These are phyloP conservation scores for Xanthoconium separans DNA, from an alignment of 1,284 basidiomycete genomes.

Conservation along the genomic window DNA sequence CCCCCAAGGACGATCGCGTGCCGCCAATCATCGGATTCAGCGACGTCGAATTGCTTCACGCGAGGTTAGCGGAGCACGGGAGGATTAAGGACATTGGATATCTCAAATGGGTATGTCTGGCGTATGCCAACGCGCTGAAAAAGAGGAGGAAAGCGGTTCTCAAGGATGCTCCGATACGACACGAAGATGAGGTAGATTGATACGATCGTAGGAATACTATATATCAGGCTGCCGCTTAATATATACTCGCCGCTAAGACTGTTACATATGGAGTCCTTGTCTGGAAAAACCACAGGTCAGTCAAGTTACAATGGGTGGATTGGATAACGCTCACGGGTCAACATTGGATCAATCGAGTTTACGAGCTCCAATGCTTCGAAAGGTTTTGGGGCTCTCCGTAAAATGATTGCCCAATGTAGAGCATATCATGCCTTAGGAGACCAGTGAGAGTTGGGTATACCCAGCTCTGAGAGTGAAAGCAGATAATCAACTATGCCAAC, in stretches of 20 bases:
- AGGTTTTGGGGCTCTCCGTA: too few relatives aligned
- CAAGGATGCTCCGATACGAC: conserved; percentile 24
- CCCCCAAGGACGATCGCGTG: conserved; percentile 64
- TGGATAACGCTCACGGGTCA: too few relatives aligned
- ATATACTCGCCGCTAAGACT: not conserved
- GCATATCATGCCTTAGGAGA: too few relatives aligned
- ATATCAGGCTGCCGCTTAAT: not conserved
- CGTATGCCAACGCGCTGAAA: conserved; percentile 65
- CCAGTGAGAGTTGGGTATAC: too few relatives aligned
- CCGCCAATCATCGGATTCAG: conserved; percentile 65
- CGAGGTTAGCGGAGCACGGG: conserved; percentile 51
- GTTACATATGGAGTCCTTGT: too few relatives aligned
- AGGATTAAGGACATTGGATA: conserved; percentile 50
- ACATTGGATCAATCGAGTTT: too few relatives aligned
- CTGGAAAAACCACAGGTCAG: too few relatives aligned
- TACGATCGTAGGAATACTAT: not conserved
- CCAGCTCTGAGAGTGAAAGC: not conserved
- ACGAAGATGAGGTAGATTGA: conserved; percentile 12
- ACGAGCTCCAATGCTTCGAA: too few relatives aligned
- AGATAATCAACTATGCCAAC: not conserved
- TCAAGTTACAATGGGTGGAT: too few relatives aligned
- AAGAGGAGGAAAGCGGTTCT: conserved; percentile 51
- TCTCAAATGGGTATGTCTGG: conserved; percentile 63
- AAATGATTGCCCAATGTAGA: too few relatives aligned
- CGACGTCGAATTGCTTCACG: conserved; percentile 67